Base-by-base conservation (phyloP, 805 yeast genomes). In the Lachancea dasiensis region DNA sequence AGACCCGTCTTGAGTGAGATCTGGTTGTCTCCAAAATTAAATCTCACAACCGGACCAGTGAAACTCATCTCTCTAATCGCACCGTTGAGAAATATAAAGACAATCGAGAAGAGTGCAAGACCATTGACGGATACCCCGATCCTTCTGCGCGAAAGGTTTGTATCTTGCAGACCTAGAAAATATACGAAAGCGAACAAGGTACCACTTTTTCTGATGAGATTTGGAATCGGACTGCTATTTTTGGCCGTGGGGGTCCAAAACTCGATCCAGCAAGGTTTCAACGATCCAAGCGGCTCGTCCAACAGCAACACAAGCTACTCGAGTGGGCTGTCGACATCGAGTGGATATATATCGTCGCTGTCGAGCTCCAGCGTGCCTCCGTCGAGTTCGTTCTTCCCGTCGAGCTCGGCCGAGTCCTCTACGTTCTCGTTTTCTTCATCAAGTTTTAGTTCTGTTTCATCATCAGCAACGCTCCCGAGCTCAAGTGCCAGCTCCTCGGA, bases 381-480 rank as follows among this genome's bases (percentile, higher is more conserved):
- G 8, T 22, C 25, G 25, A 22, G 25, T 22, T 22, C 25, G 10
- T 22, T 15, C 13, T 19, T 33, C 9, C 19, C 26, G 34, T 25
- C 39, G 24, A 6, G 11, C 9, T 27, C 37, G 27, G 22, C 24
- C 21, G 29, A 30, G 10, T 23, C 26, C 17, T 13, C 22, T 8
- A n/a, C 20, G 13, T 9, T 27, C 7, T 14, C 20, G 15, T 34
- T 41, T 19, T 31, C 38, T 2, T 39, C 45, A 6, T 9, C 34
- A 10, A 26, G n/a, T 9, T n/a, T 16, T 11, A 17, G 15, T 16
- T 22, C 18, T 36, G 17, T 44, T 1, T 38, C 49, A 9, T 26
- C 44, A 6, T 14, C 41, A n/a, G 25, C 43, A 10, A 38, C 38
- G 8, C 42, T 46, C 15, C 31, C 44, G 16, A 44, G 43, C 29